A percentile compares a stretch with the other conserved stretches of the same genome.
phyloP scores from a whole-genome alignment of 2,329 filamentous ascomycete genomes.

The Arthroderma uncinatum region DNA sequence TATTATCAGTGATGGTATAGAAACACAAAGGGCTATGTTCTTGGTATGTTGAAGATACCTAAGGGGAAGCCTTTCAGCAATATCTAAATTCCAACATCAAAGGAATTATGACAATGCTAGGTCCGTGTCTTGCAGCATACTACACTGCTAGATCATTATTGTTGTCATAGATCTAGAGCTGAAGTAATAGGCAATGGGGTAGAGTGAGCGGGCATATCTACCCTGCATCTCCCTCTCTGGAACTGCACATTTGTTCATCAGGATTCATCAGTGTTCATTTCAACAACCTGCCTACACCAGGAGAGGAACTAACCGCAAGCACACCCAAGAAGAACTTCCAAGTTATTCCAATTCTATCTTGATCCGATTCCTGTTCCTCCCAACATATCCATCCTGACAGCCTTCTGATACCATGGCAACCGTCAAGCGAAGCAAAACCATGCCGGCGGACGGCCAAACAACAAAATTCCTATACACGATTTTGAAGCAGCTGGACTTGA shows the following conservation, averaged over 20 bases:
- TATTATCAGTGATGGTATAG: background rate
- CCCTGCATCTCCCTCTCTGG: background rate
- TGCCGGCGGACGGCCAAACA: conserved; percentile 41
- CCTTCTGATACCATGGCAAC: conserved; percentile 20
- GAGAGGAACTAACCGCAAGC: background rate
- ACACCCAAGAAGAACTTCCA: background rate
- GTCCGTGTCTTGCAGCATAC: background rate
- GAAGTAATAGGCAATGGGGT: background rate
- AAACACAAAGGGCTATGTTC: conserved; percentile 4
- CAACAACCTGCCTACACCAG: background rate
- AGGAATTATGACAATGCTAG: background rate
- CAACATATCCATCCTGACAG: background rate
- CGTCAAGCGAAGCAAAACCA: conserved; percentile 31
- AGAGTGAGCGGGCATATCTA: conserved; percentile 4
- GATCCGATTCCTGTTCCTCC: background rate
- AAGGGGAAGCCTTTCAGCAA: background rate
- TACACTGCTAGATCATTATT: conserved; percentile 1
- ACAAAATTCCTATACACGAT: conserved; percentile 46
- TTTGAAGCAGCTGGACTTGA: conserved; percentile 45
- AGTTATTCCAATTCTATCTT: background rate
- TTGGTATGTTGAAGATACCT: background rate
- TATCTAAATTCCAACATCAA: background rate
- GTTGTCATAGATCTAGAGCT: background rate
- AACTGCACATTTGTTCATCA: conserved; percentile 3
- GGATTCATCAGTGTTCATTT: background rate